Percentiles rank a stretch among this genome's conserved stretches.
phyloP scores from a whole-genome alignment of 73 alveolate species.

The Uronychia setigera region DNA sequence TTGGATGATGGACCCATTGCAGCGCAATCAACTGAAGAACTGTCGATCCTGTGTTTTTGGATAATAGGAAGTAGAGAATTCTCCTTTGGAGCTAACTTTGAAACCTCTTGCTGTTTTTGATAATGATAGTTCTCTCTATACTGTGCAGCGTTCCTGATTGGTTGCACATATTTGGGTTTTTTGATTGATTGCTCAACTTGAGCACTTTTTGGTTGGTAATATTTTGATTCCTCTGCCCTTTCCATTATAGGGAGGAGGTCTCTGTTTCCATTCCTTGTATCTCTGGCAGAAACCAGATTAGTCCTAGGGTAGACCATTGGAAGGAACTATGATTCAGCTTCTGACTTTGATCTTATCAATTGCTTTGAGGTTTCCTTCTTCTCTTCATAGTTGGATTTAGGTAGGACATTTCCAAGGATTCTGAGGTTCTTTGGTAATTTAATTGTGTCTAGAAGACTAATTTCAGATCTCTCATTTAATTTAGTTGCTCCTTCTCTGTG shows the following conservation, averaged over 20 bases:
- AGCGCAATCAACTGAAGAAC: no score
- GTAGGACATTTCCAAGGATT: constrained; percentile 14
- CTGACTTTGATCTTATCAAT: not conserved
- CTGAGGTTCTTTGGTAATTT: constrained; percentile 23
- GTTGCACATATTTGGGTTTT: not conserved
- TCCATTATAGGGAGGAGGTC: not conserved
- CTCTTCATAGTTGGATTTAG: constrained; percentile 36
- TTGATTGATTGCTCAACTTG: not conserved
- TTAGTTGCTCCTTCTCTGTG: not conserved
- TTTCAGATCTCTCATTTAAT: not conserved
- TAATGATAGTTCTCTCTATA: not conserved
- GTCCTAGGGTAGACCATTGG: not conserved
- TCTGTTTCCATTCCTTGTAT: not conserved
- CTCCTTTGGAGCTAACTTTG: not conserved
- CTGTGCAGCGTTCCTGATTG: constrained; percentile 1
- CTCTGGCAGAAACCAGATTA: not conserved
- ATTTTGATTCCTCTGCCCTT: not conserved
- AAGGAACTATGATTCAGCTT: not conserved
- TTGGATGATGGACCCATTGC: no score
- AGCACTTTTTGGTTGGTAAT: not conserved
- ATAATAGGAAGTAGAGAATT: not conserved
- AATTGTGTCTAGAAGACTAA: constrained; percentile 9
- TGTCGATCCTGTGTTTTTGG: no score
- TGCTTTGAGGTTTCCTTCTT: not conserved
- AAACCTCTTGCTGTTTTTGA: not conserved